Base-by-base conservation (phyloP, 2,329 filamentous ascomycete species). In the Aspergillus clavatus region DNA sequence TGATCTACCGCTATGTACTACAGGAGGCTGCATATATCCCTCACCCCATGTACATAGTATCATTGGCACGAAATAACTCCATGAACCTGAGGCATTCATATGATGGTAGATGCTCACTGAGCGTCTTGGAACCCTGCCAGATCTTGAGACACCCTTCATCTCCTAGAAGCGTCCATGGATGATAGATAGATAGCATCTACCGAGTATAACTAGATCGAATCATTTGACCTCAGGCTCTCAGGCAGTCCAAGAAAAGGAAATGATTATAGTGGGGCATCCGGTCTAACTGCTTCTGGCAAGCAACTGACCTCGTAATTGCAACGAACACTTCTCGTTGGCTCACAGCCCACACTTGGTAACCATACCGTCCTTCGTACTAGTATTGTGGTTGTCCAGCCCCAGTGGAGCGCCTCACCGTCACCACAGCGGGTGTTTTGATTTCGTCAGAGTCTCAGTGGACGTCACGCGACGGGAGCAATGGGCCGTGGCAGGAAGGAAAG, bases 391-490 rank as follows among this genome's bases (percentile, higher is more conserved):
- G n/a, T n/a, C n/a, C n/a, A n/a, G n/a, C n/a, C n/a, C n/a, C n/a
- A n/a, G n/a, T n/a, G n/a, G n/a, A n/a, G n/a, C n/a, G n/a, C n/a
- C n/a, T n/a, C n/a, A n/a, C n/a, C n/a, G n/a, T n/a, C n/a, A 33
- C 29, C 29, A 16, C 7, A 16, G 7, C 3, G 29, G 19, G 46
- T 46, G 43, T 29, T 45, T 33, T 31, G 35, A 58, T 59, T 54
- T 51, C 53, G 59, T 62, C 58, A 59, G 53, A 61, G 56, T n/a
- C n/a, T n/a, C n/a, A n/a, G n/a, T n/a, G n/a, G 46, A 57, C 60
- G 64, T 67, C 62, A 66, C 61, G 56, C 54, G 58, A 54, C 38
- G 49, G 46, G 52, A n/a, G 51, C 51, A 50, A 61, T 65, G 61
- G 62, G 57, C 55, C 59, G 48, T 60, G 63, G 60, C 57, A 65